phyloP scores from a whole-genome alignment of 2,329 filamentous ascomycete species.

The Fusarium continuum region DNA sequence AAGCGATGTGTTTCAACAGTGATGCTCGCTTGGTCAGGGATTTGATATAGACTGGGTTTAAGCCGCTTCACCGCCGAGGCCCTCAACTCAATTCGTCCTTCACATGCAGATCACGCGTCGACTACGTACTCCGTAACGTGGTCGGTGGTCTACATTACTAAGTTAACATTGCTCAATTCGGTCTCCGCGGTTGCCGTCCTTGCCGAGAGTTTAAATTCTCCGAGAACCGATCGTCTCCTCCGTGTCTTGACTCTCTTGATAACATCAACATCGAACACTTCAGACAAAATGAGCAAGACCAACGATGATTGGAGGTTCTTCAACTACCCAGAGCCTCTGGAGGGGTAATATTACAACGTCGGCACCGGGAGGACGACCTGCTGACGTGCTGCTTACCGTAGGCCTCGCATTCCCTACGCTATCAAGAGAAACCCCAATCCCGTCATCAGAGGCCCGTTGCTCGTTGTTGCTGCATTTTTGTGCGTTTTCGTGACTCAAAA shows the following conservation, averaged over 20 bases:
- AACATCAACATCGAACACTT: neutral
- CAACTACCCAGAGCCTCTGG: conserved; percentile 32
- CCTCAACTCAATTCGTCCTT: neutral
- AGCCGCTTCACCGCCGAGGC: neutral
- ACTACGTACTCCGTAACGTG: conserved; percentile 20
- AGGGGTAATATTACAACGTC: conserved; percentile 20
- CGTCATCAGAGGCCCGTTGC: conserved; percentile 22
- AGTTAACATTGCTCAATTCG: conserved; percentile 5
- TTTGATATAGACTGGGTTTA: neutral
- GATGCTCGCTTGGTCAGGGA: neutral
- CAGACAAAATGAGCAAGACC: conserved; percentile 12
- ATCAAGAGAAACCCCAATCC: conserved; percentile 31
- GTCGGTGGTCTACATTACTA: conserved; percentile 23
- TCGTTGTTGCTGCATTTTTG: conserved; percentile 34
- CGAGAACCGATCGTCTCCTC: neutral
- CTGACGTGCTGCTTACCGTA: conserved; percentile 22
- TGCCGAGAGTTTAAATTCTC: conserved; percentile 24
- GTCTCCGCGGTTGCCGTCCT: conserved; percentile 23
- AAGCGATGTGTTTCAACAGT: neutral
- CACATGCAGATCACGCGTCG: conserved; percentile 21
- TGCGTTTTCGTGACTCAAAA: neutral
- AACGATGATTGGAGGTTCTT: conserved; percentile 21
- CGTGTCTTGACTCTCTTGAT: neutral
- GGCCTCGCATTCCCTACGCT: conserved; percentile 30
- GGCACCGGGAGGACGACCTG: neutral